Evolutionary conservation across 768 basidiomycete species (phyloP).

Genomic region (Leccinellum albellum): DNA sequence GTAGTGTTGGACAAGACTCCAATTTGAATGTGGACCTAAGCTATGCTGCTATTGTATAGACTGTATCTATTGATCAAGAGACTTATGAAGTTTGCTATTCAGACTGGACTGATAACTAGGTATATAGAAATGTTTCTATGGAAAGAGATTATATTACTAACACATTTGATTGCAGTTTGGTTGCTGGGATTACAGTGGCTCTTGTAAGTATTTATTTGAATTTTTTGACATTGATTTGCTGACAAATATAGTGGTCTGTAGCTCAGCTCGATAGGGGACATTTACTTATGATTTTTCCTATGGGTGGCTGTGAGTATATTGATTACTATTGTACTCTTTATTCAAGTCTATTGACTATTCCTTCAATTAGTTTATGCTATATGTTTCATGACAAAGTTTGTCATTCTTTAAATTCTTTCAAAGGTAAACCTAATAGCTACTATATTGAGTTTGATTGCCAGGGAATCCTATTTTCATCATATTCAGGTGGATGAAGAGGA

Average conservation of each 20-base stretch:
- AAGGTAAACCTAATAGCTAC: neutral
- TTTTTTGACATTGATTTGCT: neutral
- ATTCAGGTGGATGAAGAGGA: neutral
- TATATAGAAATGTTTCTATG: neutral
- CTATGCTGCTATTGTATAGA: constrained; percentile 3
- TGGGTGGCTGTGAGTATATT: constrained; percentile 21
- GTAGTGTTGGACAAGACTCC: neutral
- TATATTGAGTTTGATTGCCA: constrained; percentile 23
- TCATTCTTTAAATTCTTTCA: neutral
- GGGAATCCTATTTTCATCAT: constrained; percentile 23
- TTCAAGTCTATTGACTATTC: no score
- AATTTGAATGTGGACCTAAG: neutral
- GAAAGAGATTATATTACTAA: neutral
- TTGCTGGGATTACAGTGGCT: constrained; percentile 6
- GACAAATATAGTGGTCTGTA: constrained; percentile 20
- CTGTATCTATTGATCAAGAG: constrained; percentile 13
- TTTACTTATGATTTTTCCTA: constrained; percentile 23
- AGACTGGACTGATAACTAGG: constrained; percentile 29
- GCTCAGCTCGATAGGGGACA: constrained; percentile 16
- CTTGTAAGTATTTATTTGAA: constrained; percentile 16
- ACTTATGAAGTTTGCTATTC: constrained; percentile 18
- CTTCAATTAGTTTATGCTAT: constrained; percentile 23
- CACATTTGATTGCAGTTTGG: constrained; percentile 8
- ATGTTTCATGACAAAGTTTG: constrained; percentile 30
- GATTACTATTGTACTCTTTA: neutral